These are phyloP conservation scores for Candida cerambycidarum DNA, from an alignment of 805 yeast species.

Conservation along the genomic window DNA sequence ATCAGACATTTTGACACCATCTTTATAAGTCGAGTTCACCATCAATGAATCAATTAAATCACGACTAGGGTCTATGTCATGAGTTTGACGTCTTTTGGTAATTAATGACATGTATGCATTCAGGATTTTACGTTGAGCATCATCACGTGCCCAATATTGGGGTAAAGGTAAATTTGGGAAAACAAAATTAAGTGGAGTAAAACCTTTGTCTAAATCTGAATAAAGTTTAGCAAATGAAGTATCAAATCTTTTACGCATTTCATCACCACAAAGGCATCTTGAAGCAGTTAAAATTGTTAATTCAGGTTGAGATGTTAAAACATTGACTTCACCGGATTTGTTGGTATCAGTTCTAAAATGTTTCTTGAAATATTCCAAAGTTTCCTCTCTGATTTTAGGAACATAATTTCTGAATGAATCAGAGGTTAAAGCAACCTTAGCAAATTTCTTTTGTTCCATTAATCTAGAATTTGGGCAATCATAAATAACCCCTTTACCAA, in stretches of 20 bases:
- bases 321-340: constrained; percentile 53
- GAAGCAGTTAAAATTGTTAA: constrained; percentile 96
- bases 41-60: constrained; percentile 88
- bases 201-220: constrained; percentile 93
- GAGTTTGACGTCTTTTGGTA: constrained; percentile 65
- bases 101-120: constrained; percentile 79
- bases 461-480: constrained; percentile 92
- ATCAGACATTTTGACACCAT: constrained; percentile 93
- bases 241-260: constrained; percentile 80
- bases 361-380: constrained; percentile 58
- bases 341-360: constrained; percentile 49
- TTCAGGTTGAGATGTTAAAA: constrained; percentile 87
- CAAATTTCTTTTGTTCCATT: constrained; percentile 98
- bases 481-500: constrained; percentile 95
- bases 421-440: constrained; percentile 81
- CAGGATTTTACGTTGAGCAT: constrained; percentile 81
- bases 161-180: constrained; percentile 93
- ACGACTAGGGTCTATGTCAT: constrained; percentile 73
- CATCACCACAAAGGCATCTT: constrained; percentile 86
- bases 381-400: constrained; percentile 82
- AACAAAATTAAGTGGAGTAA: constrained; percentile 93
- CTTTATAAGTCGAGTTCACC: constrained; percentile 82
- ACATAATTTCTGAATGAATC: constrained; percentile 85
- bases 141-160: constrained; percentile 78
- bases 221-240: constrained; percentile 81